Base-by-base conservation (phyloP, 1,284 basidiomycete genomes). In the Boletus sp. region DNA sequence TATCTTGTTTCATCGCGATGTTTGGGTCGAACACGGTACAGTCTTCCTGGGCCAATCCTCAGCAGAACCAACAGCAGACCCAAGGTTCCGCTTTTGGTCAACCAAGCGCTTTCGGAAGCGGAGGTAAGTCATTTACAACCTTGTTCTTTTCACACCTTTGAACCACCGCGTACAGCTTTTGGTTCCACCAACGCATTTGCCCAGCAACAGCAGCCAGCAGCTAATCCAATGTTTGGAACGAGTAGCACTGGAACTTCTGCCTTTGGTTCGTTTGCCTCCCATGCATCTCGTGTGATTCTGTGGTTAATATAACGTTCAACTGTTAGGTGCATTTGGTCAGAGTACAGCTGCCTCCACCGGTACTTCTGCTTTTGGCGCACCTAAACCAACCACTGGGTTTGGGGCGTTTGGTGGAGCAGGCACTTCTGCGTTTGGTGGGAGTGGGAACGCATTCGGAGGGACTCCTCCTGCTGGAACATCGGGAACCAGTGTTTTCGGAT, bases 171-270 rank as follows among this genome's bases (percentile, higher is more conserved):
- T 59, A 53, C 62, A 72, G 72, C 68, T 27, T 80, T 78, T 59
- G 71, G 72, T 51, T 59, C 71, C 22, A 66, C 70, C 47, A 55
- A 68, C 57, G 65, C 72, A 38, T 78, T 78, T 63, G 70, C 72
- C 50, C 72, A 76, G 62, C 67, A 69, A 55, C 80, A 80, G 57
- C 76, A 76, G 57, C 80, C 82, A 41, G 82, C 82, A 60, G 75
- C 78, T 2, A 90, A 91, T 56, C 83, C 88, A 36, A 88, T 88
- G 82, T 89, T 88, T 65, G 86, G 69, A 41, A 65, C 64, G 41
- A 69, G 68, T 29, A 69, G 60, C 41, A 59, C 69, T 3, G 69
- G 69, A 12, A 62, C 71, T 22, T 60, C 77, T 48, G 74, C 74
- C 50, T 88, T 88, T 68, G 82, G 86, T 86, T 60, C 56, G 77